Conservation (phyloP, 2,329 filamentous ascomycete species). For the Fusarium nygamai region DNA sequence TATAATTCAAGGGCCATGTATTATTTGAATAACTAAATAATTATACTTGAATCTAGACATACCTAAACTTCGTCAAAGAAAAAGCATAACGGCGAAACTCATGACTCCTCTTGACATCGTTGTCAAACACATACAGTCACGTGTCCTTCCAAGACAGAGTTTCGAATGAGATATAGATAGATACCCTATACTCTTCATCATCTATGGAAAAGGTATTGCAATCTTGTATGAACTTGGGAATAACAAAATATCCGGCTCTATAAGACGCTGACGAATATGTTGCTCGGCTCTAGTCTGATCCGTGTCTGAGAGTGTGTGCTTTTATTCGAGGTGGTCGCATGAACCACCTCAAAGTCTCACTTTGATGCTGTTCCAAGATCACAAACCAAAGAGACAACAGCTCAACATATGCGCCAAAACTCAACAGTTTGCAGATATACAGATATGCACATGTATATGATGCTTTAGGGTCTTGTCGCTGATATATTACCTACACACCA, state of each 20-base stretch:
- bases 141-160: not conserved
- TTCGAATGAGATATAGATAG: not conserved
- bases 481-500: slow-evolving; percentile 7
- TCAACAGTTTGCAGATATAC: not conserved
- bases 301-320: not conserved
- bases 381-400: not conserved
- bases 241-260: not conserved
- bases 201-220: not conserved
- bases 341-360: not conserved
- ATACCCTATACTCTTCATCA: not conserved
- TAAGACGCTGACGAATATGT: not conserved
- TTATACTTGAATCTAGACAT: not conserved
- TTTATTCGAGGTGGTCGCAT: not conserved
- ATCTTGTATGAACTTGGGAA: not conserved
- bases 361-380: not conserved
- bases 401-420: not conserved
- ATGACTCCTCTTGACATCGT: not conserved
- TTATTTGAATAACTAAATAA: not conserved
- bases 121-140: not conserved
- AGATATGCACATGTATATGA: not conserved
- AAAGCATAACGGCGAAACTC: not conserved
- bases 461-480: slow-evolving; percentile 3
- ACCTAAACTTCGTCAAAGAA: not conserved
- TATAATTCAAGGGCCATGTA: not conserved
- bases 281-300: not conserved